Base-by-base conservation (phyloP, 306 rosid species). In the Calophaca sinica region DNA sequence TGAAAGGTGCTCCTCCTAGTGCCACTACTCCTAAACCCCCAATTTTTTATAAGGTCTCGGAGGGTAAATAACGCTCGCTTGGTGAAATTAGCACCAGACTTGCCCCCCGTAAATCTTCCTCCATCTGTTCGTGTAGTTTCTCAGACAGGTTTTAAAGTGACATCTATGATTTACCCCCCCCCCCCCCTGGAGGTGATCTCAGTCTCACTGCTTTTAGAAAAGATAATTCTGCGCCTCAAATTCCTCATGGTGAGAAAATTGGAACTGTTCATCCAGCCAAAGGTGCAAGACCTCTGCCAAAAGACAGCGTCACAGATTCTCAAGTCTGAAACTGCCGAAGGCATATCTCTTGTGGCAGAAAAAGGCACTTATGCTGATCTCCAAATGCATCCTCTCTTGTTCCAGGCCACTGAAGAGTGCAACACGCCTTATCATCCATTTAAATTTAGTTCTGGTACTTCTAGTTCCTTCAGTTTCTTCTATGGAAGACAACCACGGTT, bases 101-200 rank as follows among this genome's bases (percentile, higher is more conserved):
- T 92, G 84, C 96, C 99, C 9, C 97, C 96, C 5, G 96, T 94
- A 79, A 94, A 90, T 87, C 99, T 94, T 39, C 99, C 99, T 61
- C 89, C 90, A 55, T 87, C 97, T 31, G 96, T 90, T 81, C 93
- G 96, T 42, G 81, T 94, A 68, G 96, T 92, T 78, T 87, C 97
- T 65, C 91, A 91, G 79, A 81, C 94, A 63, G 88, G 84, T 80
- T 89, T 87, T 80, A 88, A 79, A 81, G 89, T 86, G 81, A 70
- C 89, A 73, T 63, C 91, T 57, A 78, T 74, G 76, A 72, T 51
- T 81, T 81, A 72, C n/a, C n/a, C n/a, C n/a, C n/a, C n/a, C n/a
- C n/a, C 68, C 86, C 84, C 68, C 75, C 82, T 79, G 89, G 83
- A 75, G 78, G 80, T 68, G 70, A 85, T 61, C 62, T 62, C 72